Evolutionary conservation across 1,284 basidiomycete genomes (phyloP).

Genomic region (Bjerkandera adusta): DNA sequence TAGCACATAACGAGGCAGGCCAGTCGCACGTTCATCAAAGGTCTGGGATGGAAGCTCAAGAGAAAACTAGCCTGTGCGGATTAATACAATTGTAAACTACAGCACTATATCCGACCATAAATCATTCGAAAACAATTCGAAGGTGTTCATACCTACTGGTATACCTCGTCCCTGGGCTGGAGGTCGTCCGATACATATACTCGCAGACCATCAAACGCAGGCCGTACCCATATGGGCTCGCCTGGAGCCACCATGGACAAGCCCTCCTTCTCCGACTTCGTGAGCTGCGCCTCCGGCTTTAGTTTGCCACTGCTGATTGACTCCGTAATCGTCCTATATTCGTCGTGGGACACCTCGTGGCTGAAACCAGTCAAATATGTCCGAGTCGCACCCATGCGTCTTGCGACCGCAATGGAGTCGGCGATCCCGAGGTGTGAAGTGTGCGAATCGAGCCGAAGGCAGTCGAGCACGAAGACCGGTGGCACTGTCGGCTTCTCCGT

Average conservation of each 20-base stretch:
- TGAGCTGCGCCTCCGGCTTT: conserved; percentile 30
- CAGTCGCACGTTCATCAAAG: not conserved
- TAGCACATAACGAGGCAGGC: not conserved
- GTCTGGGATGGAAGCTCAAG: too few relatives aligned
- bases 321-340: conserved; percentile 59
- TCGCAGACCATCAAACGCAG: conserved; percentile 41
- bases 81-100: not conserved
- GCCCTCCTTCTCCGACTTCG: conserved; percentile 40
- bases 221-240: conserved; percentile 56
- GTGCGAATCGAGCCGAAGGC: conserved; percentile 58
- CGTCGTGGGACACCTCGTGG: conserved; percentile 68
- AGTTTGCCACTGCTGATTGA: conserved; percentile 41
- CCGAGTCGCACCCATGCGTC: conserved; percentile 50
- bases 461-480: conserved; percentile 69
- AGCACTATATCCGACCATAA: not conserved
- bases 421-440: conserved; percentile 72
- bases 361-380: conserved; percentile 75
- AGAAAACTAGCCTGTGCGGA: too few relatives aligned
- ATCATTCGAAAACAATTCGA: not conserved
- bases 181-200: conserved; percentile 11
- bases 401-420: conserved; percentile 52
- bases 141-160: not conserved
- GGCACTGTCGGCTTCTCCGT: conserved; percentile 24
- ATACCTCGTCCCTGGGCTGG: conserved; percentile 10
- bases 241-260: conserved; percentile 45